phyloP scores from a whole-genome alignment of 2,329 filamentous ascomycete species.

The Trichoderma hamatum region DNA sequence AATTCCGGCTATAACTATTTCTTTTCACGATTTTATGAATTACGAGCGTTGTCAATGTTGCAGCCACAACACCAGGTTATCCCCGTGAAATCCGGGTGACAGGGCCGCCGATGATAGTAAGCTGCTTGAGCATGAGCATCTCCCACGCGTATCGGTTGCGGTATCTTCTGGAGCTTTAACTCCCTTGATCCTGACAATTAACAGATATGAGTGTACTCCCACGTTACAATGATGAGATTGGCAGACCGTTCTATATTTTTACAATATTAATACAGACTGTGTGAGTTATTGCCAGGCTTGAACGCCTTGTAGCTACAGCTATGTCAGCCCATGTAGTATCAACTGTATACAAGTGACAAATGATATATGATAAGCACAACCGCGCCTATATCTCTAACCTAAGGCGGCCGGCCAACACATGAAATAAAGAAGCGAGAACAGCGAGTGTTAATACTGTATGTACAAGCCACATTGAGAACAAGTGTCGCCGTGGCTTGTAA shows the following conservation, averaged over 20 bases:
- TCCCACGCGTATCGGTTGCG: slow-evolving; percentile 38
- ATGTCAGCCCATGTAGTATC: not conserved
- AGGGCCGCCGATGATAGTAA: not conserved
- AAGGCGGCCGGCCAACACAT: too few species aligned
- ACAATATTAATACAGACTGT: too few species aligned
- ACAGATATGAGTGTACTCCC: too few species aligned
- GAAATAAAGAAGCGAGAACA: not conserved
- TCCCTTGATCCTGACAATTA: too few species aligned
- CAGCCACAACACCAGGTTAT: too few species aligned
- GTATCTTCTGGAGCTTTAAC: too few species aligned
- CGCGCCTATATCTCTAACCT: not conserved
- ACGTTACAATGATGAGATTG: too few species aligned
- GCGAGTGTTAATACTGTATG: not conserved
- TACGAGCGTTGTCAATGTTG: not conserved
- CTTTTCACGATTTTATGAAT: not conserved
- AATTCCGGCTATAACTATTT: not conserved
- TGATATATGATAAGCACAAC: not conserved
- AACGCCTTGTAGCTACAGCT: slow-evolving; percentile 23
- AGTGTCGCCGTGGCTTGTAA: not conserved
- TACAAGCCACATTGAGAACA: not conserved
- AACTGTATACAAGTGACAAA: too few species aligned
- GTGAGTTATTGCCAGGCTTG: slow-evolving; percentile 32
- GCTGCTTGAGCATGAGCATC: slow-evolving; percentile 33
- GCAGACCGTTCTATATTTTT: too few species aligned
- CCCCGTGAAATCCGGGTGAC: not conserved